These are phyloP conservation scores for Melampsora americana DNA, from an alignment of 1,284 basidiomycete genomes.

Conservation along the genomic window DNA sequence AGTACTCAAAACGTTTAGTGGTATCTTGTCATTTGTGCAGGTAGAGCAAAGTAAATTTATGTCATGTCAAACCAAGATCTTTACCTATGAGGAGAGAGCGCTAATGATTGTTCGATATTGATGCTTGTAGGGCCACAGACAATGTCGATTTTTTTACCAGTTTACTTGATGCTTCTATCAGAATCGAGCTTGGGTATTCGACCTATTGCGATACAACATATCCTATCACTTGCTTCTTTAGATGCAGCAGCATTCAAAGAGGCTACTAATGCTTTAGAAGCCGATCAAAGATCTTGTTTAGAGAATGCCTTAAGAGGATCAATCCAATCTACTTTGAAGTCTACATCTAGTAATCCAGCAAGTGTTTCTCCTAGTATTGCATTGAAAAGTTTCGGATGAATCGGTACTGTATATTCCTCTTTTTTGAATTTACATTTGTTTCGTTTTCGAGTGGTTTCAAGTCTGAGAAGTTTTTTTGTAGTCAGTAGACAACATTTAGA, in stretches of 20 bases:
- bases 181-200: neutral
- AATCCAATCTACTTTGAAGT: neutral
- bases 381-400: conserved; percentile 37
- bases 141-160: conserved; percentile 23
- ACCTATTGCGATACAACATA: conserved; percentile 12
- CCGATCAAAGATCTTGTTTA: conserved; percentile 1
- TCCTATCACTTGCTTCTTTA: conserved; percentile 22
- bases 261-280: conserved; percentile 27
- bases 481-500: too few species aligned
- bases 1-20: conserved; percentile 31
- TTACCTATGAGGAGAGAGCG: neutral
- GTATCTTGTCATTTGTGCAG: conserved; percentile 11
- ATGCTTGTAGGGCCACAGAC: conserved; percentile 32
- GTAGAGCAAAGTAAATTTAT: conserved; percentile 24
- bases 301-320: conserved; percentile 26
- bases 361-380: conserved; percentile 22
- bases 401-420: too few species aligned
- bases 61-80: neutral
- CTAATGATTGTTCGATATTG: too few species aligned
- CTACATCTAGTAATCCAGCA: neutral
- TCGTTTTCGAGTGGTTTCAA: too few species aligned
- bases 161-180: conserved; percentile 31
- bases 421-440: too few species aligned
- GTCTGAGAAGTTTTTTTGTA: too few species aligned
- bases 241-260: conserved; percentile 22